Evolutionary conservation across 495 filamentous ascomycete species (phyloP).

Genomic region (Aspergillus sclerotioniger): DNA sequence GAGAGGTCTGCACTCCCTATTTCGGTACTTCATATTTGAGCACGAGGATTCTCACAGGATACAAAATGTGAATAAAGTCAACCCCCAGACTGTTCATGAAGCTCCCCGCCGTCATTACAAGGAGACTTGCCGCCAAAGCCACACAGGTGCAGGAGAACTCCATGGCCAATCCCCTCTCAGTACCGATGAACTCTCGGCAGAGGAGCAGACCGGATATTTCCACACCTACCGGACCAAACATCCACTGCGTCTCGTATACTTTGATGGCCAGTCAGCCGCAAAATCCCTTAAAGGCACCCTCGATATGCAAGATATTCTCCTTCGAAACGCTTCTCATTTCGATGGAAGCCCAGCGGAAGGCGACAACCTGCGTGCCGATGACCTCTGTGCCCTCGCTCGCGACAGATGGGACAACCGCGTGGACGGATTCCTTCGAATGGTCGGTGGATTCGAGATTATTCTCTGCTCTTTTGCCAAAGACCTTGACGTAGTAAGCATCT

Average conservation of each 20-base stretch:
- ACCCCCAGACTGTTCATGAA: no score
- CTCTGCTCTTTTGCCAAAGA: background rate
- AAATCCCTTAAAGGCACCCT: background rate
- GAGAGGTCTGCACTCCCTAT: no score
- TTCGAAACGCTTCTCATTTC: background rate
- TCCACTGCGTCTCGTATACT: background rate
- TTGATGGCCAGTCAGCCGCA: background rate
- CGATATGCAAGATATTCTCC: background rate
- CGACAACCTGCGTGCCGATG: background rate
- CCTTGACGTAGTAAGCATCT: background rate
- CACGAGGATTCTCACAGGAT: no score
- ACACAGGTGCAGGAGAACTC: background rate
- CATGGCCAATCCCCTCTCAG: background rate
- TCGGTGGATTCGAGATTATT: background rate
- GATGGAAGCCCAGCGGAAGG: background rate
- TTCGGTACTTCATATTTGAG: no score
- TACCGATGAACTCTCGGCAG: background rate
- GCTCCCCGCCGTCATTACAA: background rate
- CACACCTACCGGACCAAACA: background rate
- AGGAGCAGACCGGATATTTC: background rate
- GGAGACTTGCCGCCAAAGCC: background rate
- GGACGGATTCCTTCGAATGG: background rate
- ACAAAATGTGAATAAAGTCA: no score
- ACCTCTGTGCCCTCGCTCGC: background rate
- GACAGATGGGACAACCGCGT: background rate